Conservation (phyloP, 108 stramenopile species). For the Stephanodiscus triporus region DNA sequence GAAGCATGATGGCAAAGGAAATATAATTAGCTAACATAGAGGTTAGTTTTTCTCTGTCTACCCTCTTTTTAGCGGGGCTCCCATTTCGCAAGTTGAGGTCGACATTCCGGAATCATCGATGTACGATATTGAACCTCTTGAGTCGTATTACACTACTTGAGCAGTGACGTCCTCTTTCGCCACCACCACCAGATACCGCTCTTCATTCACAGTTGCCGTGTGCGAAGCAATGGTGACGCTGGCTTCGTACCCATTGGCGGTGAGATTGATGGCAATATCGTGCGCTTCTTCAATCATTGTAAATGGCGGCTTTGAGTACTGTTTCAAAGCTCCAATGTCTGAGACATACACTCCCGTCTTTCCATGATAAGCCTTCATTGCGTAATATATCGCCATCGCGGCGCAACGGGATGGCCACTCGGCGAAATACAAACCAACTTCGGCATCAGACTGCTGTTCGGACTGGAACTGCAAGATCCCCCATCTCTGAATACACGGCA, state of each 20-base stretch:
- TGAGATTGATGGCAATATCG: slow-evolving; percentile 18
- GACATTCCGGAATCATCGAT: too few relatives aligned
- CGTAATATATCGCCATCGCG: slow-evolving; percentile 86
- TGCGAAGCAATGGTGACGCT: slow-evolving; percentile 12
- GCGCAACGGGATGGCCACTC: slow-evolving; percentile 76
- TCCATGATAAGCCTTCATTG: slow-evolving; percentile 53
- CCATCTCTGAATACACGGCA: slow-evolving; percentile 10
- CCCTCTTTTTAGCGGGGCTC: neutral
- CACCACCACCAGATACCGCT: slow-evolving; percentile 36
- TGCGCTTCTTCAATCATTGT: slow-evolving; percentile 24
- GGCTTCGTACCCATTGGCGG: slow-evolving; percentile 31
- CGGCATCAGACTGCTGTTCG: slow-evolving; percentile 35
- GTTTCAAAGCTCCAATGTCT: slow-evolving; percentile 31
- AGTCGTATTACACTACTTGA: neutral
- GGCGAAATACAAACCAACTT: slow-evolving; percentile 29
- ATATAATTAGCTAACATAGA: too few relatives aligned
- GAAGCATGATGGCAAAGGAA: too few relatives aligned
- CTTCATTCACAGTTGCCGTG: slow-evolving; percentile 43
- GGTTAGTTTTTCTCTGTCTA: neutral
- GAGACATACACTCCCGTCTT: slow-evolving; percentile 33
- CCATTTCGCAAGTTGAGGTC: too few relatives aligned
- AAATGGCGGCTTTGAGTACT: slow-evolving; percentile 24
- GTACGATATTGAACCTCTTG: too few relatives aligned
- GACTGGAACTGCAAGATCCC: slow-evolving; percentile 36
- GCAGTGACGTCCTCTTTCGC: neutral